Evolutionary conservation across 179 eudicot species (phyloP), one percentile per base, ranked within the genome.

Genomic region (Beta lomatogona): DNA sequence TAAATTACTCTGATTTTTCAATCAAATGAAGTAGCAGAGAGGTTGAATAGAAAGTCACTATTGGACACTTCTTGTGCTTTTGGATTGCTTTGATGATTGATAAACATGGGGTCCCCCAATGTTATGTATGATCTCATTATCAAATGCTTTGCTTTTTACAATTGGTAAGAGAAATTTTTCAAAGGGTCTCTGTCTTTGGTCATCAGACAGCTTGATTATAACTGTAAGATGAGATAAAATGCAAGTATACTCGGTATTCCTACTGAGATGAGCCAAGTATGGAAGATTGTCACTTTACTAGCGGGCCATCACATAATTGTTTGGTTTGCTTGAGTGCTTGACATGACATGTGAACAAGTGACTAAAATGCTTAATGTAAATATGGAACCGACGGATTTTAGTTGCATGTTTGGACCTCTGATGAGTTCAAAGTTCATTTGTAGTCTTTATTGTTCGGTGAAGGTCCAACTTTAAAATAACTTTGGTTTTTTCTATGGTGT

Each of bases 331-430:
- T 52, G 53, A 61, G 25, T 46, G 77, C 72, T 73, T 72, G 77
- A 61, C 77, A 72, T 73, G 77, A 75, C 48, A 44, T 73, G 44
- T 41, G 67, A 66, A 53, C 67, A 7, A 74, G 53, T 80, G 6
- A 19, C 4, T 12, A 31, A 65, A 65, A 25, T 28, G 45, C 46
- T 69, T 18, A 22, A 69, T 36, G 14, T 44, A 3, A 45, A 28
- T 46, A 65, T 65, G 25, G 22, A 4, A 50, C 15, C 21, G 9
- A 58, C 31, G 1, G n/a, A 59, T 59, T 18, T 59, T 18, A 59
- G 21, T 9, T 28, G 31, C 31, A 28, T 28, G 31, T 28, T 28
- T 28, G 31, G 31, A 28, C 31, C 31, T 28, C 31, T 28, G 31
- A 2, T 1, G 31, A 28, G 31, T 28, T 28, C 31, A 28, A 28